Evolutionary conservation across 306 rosid species (phyloP).

Genomic region (Datisca glomerata): DNA sequence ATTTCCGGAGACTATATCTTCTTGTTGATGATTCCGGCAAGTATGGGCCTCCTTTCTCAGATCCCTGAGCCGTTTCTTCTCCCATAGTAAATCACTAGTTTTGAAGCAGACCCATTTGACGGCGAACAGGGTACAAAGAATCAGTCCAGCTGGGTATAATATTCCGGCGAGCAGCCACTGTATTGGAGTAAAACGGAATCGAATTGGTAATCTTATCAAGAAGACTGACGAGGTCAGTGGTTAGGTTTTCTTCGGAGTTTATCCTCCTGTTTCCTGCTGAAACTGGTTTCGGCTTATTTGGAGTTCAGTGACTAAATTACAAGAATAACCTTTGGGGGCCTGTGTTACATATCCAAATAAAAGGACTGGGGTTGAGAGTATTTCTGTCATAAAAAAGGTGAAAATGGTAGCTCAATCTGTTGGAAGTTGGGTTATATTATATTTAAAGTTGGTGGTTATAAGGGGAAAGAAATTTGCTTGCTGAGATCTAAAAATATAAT

Average conservation of each 20-base stretch:
- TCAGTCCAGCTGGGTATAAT: too few relatives aligned
- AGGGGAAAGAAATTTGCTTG: background rate
- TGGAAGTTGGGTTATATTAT: background rate
- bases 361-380: slow-evolving; percentile 1
- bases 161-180: slow-evolving; percentile 23
- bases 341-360: background rate
- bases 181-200: slow-evolving; percentile 13
- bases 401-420: background rate
- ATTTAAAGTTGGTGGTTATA: slow-evolving; percentile 1
- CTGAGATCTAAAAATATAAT: too few relatives aligned
- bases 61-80: slow-evolving; percentile 19
- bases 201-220: slow-evolving; percentile 6
- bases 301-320: background rate
- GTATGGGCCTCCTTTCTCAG: slow-evolving; percentile 12
- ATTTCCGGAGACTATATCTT: slow-evolving; percentile 26
- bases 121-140: slow-evolving; percentile 5
- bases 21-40: slow-evolving; percentile 23
- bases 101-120: slow-evolving; percentile 29
- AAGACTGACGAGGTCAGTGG: background rate
- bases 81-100: slow-evolving; percentile 38
- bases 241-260: background rate
- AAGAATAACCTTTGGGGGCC: too few relatives aligned
- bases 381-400: slow-evolving; percentile 1
- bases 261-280: background rate
- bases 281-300: background rate